These are phyloP conservation scores for Psilocybe mexicana DNA, from an alignment of 1,284 basidiomycete genomes.

Conservation along the genomic window DNA sequence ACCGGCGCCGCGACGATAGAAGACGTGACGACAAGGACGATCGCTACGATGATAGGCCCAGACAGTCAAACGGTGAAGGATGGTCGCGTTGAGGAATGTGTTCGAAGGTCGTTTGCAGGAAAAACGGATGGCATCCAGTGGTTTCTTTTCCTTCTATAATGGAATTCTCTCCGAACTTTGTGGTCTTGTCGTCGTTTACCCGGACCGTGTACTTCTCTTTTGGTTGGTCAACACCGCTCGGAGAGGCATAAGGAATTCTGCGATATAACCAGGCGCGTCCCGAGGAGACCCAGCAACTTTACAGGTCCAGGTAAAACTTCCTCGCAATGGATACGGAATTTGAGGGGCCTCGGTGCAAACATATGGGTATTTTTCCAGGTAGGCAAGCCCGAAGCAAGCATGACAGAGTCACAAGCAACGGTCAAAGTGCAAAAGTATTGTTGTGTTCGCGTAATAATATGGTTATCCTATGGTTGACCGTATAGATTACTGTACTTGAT, in stretches of 20 bases:
- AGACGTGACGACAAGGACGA: conserved; percentile 79
- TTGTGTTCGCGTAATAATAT: neutral
- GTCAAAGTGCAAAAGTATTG: neutral
- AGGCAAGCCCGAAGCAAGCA: neutral
- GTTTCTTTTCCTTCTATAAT: conserved; percentile 40
- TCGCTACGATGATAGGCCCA: conserved; percentile 70
- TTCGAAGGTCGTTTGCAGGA: conserved; percentile 43
- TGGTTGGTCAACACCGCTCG: conserved; percentile 28
- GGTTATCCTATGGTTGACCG: neutral
- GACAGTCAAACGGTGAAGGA: conserved; percentile 71
- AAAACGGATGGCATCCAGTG: conserved; percentile 39
- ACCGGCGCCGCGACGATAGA: conserved; percentile 68
- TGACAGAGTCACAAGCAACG: neutral
- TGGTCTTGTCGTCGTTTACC: conserved; percentile 52
- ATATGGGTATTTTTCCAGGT: neutral
- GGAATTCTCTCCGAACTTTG: conserved; percentile 45
- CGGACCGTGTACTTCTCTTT: conserved; percentile 50
- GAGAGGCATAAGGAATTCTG: conserved; percentile 22
- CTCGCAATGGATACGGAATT: neutral
- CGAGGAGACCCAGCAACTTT: conserved; percentile 13
- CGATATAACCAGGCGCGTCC: conserved; percentile 14
- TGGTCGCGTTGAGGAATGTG: conserved; percentile 60
- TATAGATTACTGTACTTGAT: conserved; percentile 18
- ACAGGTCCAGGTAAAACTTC: conserved; percentile 17
- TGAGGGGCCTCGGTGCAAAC: neutral